A percentile compares a stretch with the other conserved stretches of the same genome.
These are phyloP conservation scores for Tolypocladium guangdongense DNA, from an alignment of 2,329 filamentous ascomycete species.

Conservation along the genomic window DNA sequence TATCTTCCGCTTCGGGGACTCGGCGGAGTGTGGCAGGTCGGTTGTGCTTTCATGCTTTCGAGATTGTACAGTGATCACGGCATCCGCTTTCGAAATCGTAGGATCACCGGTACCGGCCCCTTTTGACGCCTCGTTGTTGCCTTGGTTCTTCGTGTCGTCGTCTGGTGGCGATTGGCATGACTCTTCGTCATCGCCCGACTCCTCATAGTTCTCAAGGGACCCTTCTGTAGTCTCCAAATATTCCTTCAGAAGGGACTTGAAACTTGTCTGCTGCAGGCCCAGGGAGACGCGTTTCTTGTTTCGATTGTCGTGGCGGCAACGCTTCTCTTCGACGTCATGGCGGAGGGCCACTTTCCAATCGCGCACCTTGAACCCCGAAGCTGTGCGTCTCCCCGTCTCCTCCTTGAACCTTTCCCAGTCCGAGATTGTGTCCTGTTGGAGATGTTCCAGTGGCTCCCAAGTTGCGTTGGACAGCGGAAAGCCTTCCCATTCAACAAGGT, in stretches of 20 bases:
- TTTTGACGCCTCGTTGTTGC: not conserved
- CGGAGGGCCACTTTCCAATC: slow-evolving; percentile 23
- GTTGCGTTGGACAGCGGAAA: slow-evolving; percentile 23
- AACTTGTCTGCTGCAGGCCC: slow-evolving; percentile 19
- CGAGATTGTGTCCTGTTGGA: slow-evolving; percentile 25
- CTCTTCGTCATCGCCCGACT: not conserved
- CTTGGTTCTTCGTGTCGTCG: not conserved
- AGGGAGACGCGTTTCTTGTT: slow-evolving; percentile 31
- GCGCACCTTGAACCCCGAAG: slow-evolving; percentile 25
- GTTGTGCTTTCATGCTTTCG: no score
- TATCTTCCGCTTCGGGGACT: no score
- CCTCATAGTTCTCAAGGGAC: slow-evolving; percentile 2
- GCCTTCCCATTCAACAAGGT: slow-evolving; percentile 26
- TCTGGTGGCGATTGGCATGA: not conserved
- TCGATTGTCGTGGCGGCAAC: slow-evolving; percentile 27
- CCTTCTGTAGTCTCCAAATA: slow-evolving; percentile 1
- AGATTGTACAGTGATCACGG: not conserved
- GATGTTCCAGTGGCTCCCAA: slow-evolving; percentile 40
- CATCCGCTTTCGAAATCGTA: no score
- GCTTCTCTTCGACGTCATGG: slow-evolving; percentile 16
- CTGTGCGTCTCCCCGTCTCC: slow-evolving; percentile 19
- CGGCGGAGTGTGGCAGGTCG: not conserved
- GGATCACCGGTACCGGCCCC: not conserved
- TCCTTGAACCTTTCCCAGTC: slow-evolving; percentile 33
- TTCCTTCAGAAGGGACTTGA: not conserved